These are phyloP conservation scores for Ganoderma meredithae DNA, from an alignment of 1,284 basidiomycete species.

Conservation along the genomic window DNA sequence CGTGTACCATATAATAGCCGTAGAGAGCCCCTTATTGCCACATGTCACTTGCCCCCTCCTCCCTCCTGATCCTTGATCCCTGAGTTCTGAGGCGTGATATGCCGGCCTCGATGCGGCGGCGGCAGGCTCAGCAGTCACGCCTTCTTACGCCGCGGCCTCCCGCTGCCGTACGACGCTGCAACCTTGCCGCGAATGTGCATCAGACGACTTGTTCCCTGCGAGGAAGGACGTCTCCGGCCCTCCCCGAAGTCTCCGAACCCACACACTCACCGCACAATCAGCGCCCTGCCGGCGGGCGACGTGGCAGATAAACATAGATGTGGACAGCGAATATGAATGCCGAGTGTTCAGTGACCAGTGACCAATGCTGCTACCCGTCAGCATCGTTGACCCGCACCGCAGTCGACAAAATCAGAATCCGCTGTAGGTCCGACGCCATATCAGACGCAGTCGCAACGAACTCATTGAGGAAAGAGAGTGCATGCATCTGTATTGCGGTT, in stretches of 20 bases:
- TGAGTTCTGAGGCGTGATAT: too few relatives aligned
- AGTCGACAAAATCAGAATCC: constrained; percentile 1
- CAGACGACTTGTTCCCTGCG: constrained; percentile 11
- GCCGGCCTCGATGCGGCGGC: constrained; percentile 10
- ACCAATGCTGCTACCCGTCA: neutral
- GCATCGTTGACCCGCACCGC: neutral
- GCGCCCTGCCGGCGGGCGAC: constrained; percentile 23
- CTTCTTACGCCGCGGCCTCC: constrained; percentile 7
- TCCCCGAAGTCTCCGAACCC: constrained; percentile 21
- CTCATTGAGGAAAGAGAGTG: constrained; percentile 8
- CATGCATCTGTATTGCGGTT: constrained; percentile 9
- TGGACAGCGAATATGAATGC: constrained; percentile 12
- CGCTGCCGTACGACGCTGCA: constrained; percentile 18
- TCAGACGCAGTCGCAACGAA: constrained; percentile 10
- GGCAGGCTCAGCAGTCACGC: constrained; percentile 16
- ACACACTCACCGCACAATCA: constrained; percentile 20
- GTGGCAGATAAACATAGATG: constrained; percentile 23
- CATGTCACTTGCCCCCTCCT: constrained; percentile 27
- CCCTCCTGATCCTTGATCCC: constrained; percentile 12
- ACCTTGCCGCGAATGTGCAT: neutral
- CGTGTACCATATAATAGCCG: constrained; percentile 33
- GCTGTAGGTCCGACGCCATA: neutral
- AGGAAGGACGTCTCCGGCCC: constrained; percentile 25
- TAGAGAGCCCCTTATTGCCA: constrained; percentile 30
- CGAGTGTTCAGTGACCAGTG: neutral